phyloP scores from a whole-genome alignment of 805 yeast genomes.

The Myxozyma kluyveri region DNA sequence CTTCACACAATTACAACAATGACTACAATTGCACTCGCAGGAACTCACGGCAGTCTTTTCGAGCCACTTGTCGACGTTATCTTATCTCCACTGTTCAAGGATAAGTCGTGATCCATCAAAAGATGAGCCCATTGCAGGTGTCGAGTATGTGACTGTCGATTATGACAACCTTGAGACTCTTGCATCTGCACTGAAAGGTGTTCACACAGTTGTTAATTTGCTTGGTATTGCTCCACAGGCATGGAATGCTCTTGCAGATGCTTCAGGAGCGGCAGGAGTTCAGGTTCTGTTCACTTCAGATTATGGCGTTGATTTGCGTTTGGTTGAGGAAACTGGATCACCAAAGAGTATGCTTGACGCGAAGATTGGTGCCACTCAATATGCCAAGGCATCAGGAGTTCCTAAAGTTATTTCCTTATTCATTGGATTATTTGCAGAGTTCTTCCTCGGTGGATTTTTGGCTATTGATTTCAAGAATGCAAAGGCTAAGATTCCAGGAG shows the following conservation, averaged over 20 bases:
- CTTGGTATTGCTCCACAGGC: conserved; percentile 39
- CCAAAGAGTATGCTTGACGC: conserved; percentile 4
- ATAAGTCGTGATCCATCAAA: conserved; percentile 43
- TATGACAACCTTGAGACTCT: conserved; percentile 32
- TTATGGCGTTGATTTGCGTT: conserved; percentile 49
- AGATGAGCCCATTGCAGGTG: conserved; percentile 9
- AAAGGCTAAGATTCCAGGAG: conserved; percentile 24
- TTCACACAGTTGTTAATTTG: conserved; percentile 53
- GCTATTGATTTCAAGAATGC: conserved; percentile 16
- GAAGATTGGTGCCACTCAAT: conserved; percentile 22
- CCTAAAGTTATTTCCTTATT: conserved; percentile 31
- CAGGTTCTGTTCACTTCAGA: conserved; percentile 59
- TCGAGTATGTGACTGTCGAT: conserved; percentile 19
- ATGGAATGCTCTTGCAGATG: conserved; percentile 41
- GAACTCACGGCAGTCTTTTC: conserved; percentile 54
- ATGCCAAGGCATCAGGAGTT: conserved; percentile 32
- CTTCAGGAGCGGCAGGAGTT: conserved; percentile 44
- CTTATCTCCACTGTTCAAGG: conserved; percentile 43
- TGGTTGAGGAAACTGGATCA: neutral
- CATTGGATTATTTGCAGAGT: conserved; percentile 31
- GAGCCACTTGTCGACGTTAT: conserved; percentile 49
- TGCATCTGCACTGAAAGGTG: conserved; percentile 43
- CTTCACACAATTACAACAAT: too few species aligned
- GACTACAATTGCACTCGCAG: conserved; percentile 48
- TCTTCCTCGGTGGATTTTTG: conserved; percentile 16